These are phyloP conservation scores for Miscanthus lutarioriparius DNA, from an alignment of 176 grass and related monocot species.

Conservation along the genomic window DNA sequence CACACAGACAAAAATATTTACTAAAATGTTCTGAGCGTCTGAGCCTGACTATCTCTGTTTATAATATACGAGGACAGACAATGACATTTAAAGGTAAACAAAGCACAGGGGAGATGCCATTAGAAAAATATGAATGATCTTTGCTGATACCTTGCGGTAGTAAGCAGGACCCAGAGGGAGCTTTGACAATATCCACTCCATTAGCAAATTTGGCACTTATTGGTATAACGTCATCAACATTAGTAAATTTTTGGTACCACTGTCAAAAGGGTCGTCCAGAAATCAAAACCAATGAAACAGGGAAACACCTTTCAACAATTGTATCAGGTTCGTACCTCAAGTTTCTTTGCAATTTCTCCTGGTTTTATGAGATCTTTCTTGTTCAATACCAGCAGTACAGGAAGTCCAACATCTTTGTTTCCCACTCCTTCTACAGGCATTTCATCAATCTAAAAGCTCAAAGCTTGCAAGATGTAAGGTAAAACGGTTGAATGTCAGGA, in stretches of 20 bases:
- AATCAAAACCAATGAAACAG: constrained; percentile 18
- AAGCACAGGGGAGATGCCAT: background rate
- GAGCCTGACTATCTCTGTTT: background rate
- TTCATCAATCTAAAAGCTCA: constrained; percentile 65
- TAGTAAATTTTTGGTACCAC: constrained; percentile 86
- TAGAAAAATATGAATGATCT: background rate
- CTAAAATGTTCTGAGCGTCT: background rate
- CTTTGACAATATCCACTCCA: constrained; percentile 95
- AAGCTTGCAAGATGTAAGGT: background rate
- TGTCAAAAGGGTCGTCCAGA: constrained; percentile 30
- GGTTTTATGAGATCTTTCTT: constrained; percentile 97
- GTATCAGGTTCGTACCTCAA: constrained; percentile 55
- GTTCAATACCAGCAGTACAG: constrained; percentile 74
- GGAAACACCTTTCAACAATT: background rate
- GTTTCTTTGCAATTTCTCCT: constrained; percentile 84
- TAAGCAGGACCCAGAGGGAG: constrained; percentile 88
- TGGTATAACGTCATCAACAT: constrained; percentile 93
- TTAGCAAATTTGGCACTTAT: constrained; percentile 96
- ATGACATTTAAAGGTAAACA: background rate
- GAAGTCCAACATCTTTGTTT: constrained; percentile 44
- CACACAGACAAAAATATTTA: background rate
- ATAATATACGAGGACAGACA: background rate
- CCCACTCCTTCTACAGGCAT: constrained; percentile 71
- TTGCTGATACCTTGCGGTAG: constrained; percentile 74
- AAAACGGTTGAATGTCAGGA: constrained; percentile 2